These are phyloP conservation scores for Ceratobasidium sp. DNA, from an alignment of 1,284 basidiomycete genomes.

Conservation along the genomic window DNA sequence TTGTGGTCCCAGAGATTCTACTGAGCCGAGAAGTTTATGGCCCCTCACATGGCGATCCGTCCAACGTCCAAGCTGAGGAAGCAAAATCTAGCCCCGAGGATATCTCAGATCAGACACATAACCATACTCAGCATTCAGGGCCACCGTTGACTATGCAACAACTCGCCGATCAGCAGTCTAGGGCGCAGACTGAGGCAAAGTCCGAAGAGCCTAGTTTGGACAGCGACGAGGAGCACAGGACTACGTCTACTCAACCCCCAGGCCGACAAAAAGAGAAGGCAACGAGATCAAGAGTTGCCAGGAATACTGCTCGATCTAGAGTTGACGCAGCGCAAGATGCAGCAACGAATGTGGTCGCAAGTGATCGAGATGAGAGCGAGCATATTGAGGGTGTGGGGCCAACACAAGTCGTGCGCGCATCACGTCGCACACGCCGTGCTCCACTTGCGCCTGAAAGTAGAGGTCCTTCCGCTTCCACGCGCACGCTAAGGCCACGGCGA, in stretches of 20 bases:
- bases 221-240: neutral
- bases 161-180: constrained; percentile 63
- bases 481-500: constrained; percentile 35
- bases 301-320: constrained; percentile 26
- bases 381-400: neutral
- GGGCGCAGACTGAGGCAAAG: constrained; percentile 42
- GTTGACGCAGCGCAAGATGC: constrained; percentile 48
- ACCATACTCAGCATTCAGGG: constrained; percentile 38
- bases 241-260: neutral
- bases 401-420: constrained; percentile 11
- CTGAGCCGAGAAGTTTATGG: neutral
- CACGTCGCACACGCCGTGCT: constrained; percentile 21
- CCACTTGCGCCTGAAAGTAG: neutral
- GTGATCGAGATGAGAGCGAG: constrained; percentile 36
- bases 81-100: constrained; percentile 50
- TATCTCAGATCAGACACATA: constrained; percentile 4
- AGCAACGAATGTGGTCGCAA: constrained; percentile 42
- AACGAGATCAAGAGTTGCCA: constrained; percentile 1
- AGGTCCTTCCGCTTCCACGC: constrained; percentile 2
- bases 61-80: constrained; percentile 53
- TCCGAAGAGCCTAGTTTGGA: constrained; percentile 36
- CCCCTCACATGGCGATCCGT: neutral
- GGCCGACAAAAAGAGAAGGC: constrained; percentile 17
- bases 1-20: neutral
- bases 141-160: constrained; percentile 71